Conservation (phyloP, 371 early-diverging fungal genomes). For the Mortierella sp. region DNA sequence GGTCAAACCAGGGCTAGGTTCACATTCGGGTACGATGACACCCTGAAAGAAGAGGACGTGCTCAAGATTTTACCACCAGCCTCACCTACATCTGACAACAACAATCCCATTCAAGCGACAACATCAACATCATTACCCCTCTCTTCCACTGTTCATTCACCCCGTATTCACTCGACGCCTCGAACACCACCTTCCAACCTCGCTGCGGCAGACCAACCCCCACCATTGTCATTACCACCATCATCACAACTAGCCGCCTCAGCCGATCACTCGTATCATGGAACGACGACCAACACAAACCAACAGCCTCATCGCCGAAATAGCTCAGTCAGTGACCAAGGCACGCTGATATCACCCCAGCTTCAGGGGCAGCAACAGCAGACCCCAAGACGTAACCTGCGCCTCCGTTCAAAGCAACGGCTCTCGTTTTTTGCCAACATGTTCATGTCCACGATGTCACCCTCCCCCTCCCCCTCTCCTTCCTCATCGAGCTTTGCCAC, state of each 20-base stretch:
- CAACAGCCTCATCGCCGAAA: not conserved
- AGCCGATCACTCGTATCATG: no score
- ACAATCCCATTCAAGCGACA: not conserved
- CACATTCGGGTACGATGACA: constrained; percentile 35
- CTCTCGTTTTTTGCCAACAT: constrained; percentile 12
- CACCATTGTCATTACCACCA: not conserved
- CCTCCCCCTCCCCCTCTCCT: not conserved
- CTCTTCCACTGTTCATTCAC: constrained; percentile 23
- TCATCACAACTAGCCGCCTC: not conserved
- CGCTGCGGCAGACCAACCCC: no score
- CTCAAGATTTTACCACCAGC: constrained; percentile 5
- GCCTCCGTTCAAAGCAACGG: not conserved
- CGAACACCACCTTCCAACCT: not conserved
- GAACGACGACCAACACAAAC: not conserved
- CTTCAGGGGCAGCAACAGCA: not conserved
- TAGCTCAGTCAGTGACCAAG: not conserved
- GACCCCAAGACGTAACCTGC: not conserved
- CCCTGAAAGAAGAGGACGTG: not conserved
- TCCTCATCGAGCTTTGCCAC: not conserved
- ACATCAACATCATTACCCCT: constrained; percentile 12
- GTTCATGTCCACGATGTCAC: not conserved
- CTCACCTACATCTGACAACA: not conserved
- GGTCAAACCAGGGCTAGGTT: constrained; percentile 9
- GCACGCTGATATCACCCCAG: not conserved
- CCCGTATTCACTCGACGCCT: constrained; percentile 23